Evolutionary conservation across 2,329 filamentous ascomycete species (phyloP).

Genomic region (Triangularia verruculosa): DNA sequence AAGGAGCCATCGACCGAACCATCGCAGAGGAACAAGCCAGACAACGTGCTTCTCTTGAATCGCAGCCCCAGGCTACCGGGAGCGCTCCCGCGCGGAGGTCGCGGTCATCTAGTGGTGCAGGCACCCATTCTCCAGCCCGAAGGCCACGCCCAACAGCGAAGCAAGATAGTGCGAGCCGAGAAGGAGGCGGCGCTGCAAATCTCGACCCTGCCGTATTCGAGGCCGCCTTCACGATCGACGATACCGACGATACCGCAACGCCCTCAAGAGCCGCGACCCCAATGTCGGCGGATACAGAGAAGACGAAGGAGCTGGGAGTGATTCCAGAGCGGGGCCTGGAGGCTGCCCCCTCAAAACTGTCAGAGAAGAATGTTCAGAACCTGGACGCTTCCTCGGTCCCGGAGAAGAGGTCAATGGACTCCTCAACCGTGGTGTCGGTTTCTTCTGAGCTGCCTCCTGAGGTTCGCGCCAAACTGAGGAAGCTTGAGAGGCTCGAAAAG

Average conservation of each 20-base stretch:
- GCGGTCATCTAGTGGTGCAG: slow-evolving; percentile 34
- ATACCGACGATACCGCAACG: slow-evolving; percentile 67
- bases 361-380: slow-evolving; percentile 11
- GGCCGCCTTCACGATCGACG: slow-evolving; percentile 80
- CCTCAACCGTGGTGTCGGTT: slow-evolving; percentile 26
- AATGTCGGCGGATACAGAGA: slow-evolving; percentile 38
- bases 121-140: slow-evolving; percentile 34
- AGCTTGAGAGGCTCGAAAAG: slow-evolving; percentile 84
- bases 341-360: neutral
- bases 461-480: slow-evolving; percentile 70
- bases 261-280: slow-evolving; percentile 41
- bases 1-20: slow-evolving; percentile 79
- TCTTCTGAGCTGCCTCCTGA: slow-evolving; percentile 66
- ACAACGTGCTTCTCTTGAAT: slow-evolving; percentile 50
- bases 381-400: neutral
- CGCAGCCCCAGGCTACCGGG: slow-evolving; percentile 42
- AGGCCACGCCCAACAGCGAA: slow-evolving; percentile 43
- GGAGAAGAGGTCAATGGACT: slow-evolving; percentile 5
- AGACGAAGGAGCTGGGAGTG: slow-evolving; percentile 10
- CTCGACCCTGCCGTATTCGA: slow-evolving; percentile 88
- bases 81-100: slow-evolving; percentile 45
- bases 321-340: slow-evolving; percentile 8
- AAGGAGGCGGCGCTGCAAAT: slow-evolving; percentile 44
- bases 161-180: slow-evolving; percentile 35
- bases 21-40: slow-evolving; percentile 91